phyloP scores from a whole-genome alignment of 2,329 filamentous ascomycete species.

The Ophiosphaerella herpotricha region DNA sequence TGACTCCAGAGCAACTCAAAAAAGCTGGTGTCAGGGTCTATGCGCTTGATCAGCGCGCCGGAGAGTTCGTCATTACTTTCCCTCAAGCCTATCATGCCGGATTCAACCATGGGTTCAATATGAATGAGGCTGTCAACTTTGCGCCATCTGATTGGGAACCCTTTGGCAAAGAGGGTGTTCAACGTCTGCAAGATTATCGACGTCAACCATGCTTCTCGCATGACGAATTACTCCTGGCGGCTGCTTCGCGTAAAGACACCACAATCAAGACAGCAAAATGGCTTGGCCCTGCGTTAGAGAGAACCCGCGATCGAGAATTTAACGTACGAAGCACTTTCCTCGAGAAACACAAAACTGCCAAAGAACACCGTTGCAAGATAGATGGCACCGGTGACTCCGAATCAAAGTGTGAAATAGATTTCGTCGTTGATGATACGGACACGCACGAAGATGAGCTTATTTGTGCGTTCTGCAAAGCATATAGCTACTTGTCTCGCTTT shows the following conservation, averaged over 20 bases:
- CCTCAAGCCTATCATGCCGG: constrained; percentile 96
- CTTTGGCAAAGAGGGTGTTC: constrained; percentile 82
- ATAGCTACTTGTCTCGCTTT: constrained; percentile 88
- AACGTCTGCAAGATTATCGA: constrained; percentile 82
- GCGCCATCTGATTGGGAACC: constrained; percentile 95
- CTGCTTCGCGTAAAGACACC: constrained; percentile 73
- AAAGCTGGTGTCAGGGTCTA: constrained; percentile 93
- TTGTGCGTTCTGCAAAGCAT: constrained; percentile 89
- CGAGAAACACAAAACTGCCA: constrained; percentile 62
- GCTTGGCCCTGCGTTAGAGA: constrained; percentile 84
- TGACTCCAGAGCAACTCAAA: constrained; percentile 89
- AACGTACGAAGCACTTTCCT: constrained; percentile 71
- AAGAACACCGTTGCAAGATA: constrained; percentile 44
- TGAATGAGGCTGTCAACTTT: constrained; percentile 99
- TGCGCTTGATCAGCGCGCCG: constrained; percentile 92
- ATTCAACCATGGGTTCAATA: constrained; percentile 98
- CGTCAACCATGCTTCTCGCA: constrained; percentile 97
- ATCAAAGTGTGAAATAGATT: constrained; percentile 34
- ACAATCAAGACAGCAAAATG: constrained; percentile 93
- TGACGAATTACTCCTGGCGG: constrained; percentile 90
- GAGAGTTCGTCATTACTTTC: constrained; percentile 95
- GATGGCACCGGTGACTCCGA: constrained; percentile 57
- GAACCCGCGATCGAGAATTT: constrained; percentile 75
- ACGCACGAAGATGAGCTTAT: constrained; percentile 91
- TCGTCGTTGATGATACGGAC: constrained; percentile 62